Percentiles rank a stretch among this genome's conserved stretches.
Conservation (phyloP, 352 stramenopile genomes). For the Thraustotheca clavata region DNA sequence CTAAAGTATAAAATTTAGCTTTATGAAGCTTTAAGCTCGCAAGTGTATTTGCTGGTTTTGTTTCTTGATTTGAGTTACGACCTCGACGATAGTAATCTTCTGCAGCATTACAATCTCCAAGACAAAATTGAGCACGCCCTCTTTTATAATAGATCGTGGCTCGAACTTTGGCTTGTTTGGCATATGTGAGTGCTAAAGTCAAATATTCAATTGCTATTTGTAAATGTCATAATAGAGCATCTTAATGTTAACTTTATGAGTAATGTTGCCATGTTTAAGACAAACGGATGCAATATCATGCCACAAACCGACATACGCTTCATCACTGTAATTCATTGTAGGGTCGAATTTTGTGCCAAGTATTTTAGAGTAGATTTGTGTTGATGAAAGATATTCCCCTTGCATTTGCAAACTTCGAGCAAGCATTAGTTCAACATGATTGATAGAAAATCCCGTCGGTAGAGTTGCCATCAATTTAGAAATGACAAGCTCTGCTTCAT, state of each 20-base stretch:
- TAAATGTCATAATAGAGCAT: conserved; percentile 1
- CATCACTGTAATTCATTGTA: conserved; percentile 3
- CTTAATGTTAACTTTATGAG: no score
- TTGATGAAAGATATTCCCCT: conserved; percentile 11
- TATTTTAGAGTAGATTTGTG: conserved; percentile 4
- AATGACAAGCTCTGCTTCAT: background rate
- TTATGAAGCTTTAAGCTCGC: background rate
- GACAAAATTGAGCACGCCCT: conserved; percentile 1
- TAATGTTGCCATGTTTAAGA: background rate
- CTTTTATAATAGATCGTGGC: conserved; percentile 14
- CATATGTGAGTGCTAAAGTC: conserved; percentile 15
- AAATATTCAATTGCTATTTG: conserved; percentile 10
- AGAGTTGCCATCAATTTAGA: background rate
- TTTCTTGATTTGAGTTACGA: background rate
- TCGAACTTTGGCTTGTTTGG: background rate
- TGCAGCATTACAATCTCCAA: background rate
- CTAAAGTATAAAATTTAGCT: conserved; percentile 1
- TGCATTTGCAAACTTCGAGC: conserved; percentile 16
- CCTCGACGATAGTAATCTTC: conserved; percentile 21
- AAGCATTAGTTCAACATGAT: background rate
- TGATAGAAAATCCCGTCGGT: background rate
- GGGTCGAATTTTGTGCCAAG: background rate
- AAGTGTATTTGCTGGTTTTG: conserved; percentile 4
- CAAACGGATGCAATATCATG: background rate
- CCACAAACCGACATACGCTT: conserved; percentile 8